Evolutionary conservation across 1,139 yeast genomes (phyloP).

Genomic region (Arxiozyma telluris): DNA sequence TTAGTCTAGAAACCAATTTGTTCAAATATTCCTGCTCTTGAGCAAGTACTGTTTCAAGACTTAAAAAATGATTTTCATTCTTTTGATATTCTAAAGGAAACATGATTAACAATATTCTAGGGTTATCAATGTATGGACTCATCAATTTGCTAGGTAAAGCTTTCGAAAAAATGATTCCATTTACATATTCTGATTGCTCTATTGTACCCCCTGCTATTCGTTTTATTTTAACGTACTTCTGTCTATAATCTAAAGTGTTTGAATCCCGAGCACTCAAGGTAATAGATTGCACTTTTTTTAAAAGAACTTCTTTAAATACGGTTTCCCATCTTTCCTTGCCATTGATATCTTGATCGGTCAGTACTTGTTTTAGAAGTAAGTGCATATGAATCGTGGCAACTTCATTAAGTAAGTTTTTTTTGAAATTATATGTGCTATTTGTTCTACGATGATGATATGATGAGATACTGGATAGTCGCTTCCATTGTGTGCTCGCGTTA

Average conservation of each 20-base stretch:
- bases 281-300: conserved; percentile 40
- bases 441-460: conserved; percentile 3
- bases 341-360: conserved; percentile 57
- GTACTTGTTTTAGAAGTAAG: conserved; percentile 44
- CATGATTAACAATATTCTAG: conserved; percentile 73
- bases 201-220: conserved; percentile 68
- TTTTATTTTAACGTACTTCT: conserved; percentile 71
- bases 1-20: conserved; percentile 71
- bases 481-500: conserved; percentile 10
- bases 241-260: conserved; percentile 76
- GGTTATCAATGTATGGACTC: conserved; percentile 55
- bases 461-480: conserved; percentile 16
- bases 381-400: conserved; percentile 31
- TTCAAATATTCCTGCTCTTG: conserved; percentile 82
- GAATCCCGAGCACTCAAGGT: conserved; percentile 51
- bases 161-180: conserved; percentile 82
- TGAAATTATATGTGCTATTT: conserved; percentile 9
- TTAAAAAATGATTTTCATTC: conserved; percentile 61
- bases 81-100: conserved; percentile 84
- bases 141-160: conserved; percentile 73
- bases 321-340: conserved; percentile 49
- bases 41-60: conserved; percentile 73
- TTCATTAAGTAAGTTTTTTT: conserved; percentile 29
- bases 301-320: conserved; percentile 36
- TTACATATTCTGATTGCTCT: conserved; percentile 51